Conservation (phyloP, 805 yeast species). For the Starmerella apis region DNA sequence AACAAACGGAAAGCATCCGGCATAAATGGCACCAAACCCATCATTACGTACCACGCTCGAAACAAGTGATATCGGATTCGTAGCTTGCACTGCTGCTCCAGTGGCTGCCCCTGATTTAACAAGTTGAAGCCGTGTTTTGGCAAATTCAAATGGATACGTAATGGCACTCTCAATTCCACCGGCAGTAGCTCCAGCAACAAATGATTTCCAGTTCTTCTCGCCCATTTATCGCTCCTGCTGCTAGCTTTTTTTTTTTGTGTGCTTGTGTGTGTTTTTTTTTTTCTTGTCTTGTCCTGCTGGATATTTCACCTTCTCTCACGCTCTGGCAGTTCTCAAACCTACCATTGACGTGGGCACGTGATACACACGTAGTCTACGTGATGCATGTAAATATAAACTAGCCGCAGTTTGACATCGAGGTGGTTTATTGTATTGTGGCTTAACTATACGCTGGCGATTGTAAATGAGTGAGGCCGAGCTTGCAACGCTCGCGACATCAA, state of each 20-base stretch:
- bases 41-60: slow-evolving; percentile 63
- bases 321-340: too few species aligned
- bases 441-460: too few species aligned
- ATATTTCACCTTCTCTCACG: too few species aligned
- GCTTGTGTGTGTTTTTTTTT: too few species aligned
- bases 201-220: slow-evolving; percentile 30
- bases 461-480: slow-evolving; percentile 20
- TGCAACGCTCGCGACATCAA: slow-evolving; percentile 12
- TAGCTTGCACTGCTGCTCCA: background rate
- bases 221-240: slow-evolving; percentile 5
- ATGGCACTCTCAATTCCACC: slow-evolving; percentile 62
- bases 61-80: slow-evolving; percentile 72
- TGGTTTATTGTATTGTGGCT: too few species aligned
- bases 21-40: slow-evolving; percentile 70
- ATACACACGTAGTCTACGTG: too few species aligned
- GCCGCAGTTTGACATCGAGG: too few species aligned
- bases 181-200: slow-evolving; percentile 40
- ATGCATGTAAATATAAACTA: too few species aligned
- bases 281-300: too few species aligned
- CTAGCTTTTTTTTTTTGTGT: background rate
- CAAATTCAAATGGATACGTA: slow-evolving; percentile 95
- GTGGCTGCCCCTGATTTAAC: slow-evolving; percentile 26
- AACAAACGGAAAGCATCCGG: slow-evolving; percentile 94
- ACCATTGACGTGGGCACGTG: too few species aligned
- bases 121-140: slow-evolving; percentile 84